phyloP scores from a whole-genome alignment of 345 rosid genomes.

The Corchorus olitorius region DNA sequence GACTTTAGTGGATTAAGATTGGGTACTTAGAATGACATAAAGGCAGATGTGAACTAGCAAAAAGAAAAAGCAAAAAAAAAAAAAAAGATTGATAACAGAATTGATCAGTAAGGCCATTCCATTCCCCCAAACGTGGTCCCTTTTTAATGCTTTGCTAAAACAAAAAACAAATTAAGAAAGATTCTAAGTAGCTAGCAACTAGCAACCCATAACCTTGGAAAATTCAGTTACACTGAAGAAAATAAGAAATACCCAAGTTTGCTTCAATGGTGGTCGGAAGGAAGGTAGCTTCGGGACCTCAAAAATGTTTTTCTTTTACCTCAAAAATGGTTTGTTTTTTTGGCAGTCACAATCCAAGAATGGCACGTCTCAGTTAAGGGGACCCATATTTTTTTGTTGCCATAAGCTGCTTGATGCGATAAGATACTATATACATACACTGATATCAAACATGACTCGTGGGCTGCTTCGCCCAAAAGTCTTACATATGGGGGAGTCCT shows the following conservation, averaged over 20 bases:
- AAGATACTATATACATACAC: background rate
- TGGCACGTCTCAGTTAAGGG: slow-evolving; percentile 11
- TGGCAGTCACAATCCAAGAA: slow-evolving; percentile 14
- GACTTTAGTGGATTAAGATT: slow-evolving; percentile 10
- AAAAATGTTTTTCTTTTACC: too few species aligned
- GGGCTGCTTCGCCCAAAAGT: background rate
- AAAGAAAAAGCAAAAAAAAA: background rate
- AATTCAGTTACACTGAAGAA: background rate
- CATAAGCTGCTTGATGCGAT: slow-evolving; percentile 1
- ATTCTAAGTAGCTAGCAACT: background rate
- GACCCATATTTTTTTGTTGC: slow-evolving; percentile 16
- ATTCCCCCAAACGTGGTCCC: slow-evolving; percentile 21
- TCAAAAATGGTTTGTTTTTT: too few species aligned
- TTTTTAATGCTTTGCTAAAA: background rate
- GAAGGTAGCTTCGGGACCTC: slow-evolving; percentile 2
- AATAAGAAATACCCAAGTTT: background rate
- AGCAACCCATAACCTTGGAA: background rate
- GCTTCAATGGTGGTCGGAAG: background rate
- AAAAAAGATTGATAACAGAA: background rate
- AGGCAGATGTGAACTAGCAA: slow-evolving; percentile 11
- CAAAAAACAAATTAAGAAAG: background rate
- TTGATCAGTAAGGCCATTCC: background rate
- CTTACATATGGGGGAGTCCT: background rate
- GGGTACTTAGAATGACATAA: slow-evolving; percentile 26
- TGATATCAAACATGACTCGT: background rate